A percentile compares a stretch with the other conserved stretches of the same genome.
These are phyloP conservation scores for Pleurotus platypus DNA, from an alignment of 768 basidiomycete species.

Conservation along the genomic window DNA sequence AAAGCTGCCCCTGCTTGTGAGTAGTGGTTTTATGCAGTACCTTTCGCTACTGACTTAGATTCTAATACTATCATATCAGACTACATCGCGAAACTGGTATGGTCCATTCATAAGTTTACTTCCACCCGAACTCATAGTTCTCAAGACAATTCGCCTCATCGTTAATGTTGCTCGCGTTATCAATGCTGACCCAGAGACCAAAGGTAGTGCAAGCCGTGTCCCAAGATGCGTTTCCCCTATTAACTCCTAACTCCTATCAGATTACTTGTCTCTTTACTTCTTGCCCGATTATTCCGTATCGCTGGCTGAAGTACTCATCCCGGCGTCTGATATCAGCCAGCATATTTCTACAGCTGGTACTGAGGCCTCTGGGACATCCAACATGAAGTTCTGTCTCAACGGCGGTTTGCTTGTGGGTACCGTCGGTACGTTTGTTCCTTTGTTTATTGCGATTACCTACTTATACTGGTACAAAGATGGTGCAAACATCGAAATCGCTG, in stretches of 20 bases:
- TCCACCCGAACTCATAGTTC: not conserved
- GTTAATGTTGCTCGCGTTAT: constrained; percentile 82
- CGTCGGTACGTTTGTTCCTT: constrained; percentile 41
- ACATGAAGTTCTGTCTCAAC: constrained; percentile 90
- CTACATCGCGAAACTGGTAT: constrained; percentile 86
- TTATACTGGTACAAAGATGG: constrained; percentile 52
- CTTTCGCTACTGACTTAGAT: not conserved
- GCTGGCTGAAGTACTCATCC: constrained; percentile 79
- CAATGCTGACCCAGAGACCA: constrained; percentile 60
- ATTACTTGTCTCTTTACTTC: constrained; percentile 88
- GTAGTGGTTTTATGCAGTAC: constrained; percentile 20
- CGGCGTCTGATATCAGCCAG: constrained; percentile 92
- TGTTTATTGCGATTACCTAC: not conserved
- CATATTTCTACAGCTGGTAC: constrained; percentile 98
- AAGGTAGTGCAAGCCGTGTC: not conserved
- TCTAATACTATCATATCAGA: constrained; percentile 35
- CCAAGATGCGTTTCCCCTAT: not conserved
- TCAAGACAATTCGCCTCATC: constrained; percentile 85
- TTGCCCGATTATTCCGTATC: constrained; percentile 93
- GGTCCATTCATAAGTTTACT: constrained; percentile 4
- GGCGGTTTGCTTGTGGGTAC: constrained; percentile 88
- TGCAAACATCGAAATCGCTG: constrained; percentile 95
- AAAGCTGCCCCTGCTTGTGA: constrained; percentile 93
- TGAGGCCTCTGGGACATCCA: constrained; percentile 79
- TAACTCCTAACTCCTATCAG: constrained; percentile 57